These are phyloP conservation scores for Aspergillus neoniger DNA, from an alignment of 2,329 filamentous ascomycete species.

Conservation along the genomic window DNA sequence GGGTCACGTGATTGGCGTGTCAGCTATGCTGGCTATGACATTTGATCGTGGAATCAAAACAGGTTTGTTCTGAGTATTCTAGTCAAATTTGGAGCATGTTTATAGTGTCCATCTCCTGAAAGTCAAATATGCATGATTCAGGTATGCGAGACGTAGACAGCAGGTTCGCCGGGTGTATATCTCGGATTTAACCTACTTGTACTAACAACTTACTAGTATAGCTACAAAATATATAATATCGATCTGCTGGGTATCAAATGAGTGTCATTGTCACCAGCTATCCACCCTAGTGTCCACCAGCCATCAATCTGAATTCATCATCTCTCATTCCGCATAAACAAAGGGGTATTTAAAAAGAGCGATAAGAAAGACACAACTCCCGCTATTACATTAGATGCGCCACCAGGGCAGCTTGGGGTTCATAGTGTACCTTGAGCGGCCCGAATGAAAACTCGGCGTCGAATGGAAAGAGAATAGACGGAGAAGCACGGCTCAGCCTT, in stretches of 20 bases:
- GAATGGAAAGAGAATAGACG: background rate
- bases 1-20: background rate
- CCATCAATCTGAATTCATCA: background rate
- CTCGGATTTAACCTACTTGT: too few relatives aligned
- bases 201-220: too few relatives aligned
- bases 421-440: conserved; percentile 8
- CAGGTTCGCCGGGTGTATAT: too few relatives aligned
- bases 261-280: too few relatives aligned
- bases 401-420: conserved; percentile 20
- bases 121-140: too few relatives aligned
- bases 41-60: background rate
- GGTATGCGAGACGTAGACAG: too few relatives aligned
- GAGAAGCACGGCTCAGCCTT: conserved; percentile 8
- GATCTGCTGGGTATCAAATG: too few relatives aligned
- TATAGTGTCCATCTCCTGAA: too few relatives aligned
- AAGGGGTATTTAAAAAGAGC: background rate
- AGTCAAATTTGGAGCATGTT: too few relatives aligned
- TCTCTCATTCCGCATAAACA: background rate
- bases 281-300: too few relatives aligned
- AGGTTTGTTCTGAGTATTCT: background rate
- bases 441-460: conserved; percentile 4
- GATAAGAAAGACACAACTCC: background rate
- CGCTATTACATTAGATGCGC: conserved; percentile 5
- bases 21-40: background rate
- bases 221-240: too few relatives aligned